phyloP scores from a whole-genome alignment of 2,329 filamentous ascomycete genomes.

The Mycosphaerella arachidis region DNA sequence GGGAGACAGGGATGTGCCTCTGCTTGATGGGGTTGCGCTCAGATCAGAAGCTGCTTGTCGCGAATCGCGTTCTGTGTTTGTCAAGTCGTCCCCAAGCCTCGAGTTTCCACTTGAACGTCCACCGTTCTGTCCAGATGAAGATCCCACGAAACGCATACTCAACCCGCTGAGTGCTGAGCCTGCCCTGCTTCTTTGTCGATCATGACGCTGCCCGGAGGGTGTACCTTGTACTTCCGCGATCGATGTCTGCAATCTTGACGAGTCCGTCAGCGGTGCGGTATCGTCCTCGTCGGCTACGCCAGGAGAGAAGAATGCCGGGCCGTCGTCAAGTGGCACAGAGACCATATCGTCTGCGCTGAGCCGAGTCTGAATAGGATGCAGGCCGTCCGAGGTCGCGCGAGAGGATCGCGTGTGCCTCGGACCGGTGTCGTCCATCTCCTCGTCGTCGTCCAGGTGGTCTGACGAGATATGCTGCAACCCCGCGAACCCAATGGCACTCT shows the following conservation, averaged over 20 bases:
- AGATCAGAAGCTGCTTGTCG: constrained; percentile 37
- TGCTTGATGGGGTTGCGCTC: constrained; percentile 49
- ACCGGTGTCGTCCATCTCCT: constrained; percentile 15
- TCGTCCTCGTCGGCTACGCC: constrained; percentile 47
- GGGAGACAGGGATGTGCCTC: constrained; percentile 45
- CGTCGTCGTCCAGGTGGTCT: constrained; percentile 19
- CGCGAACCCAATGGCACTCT: constrained; percentile 47
- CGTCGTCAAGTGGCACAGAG: constrained; percentile 49
- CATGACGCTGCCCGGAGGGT: constrained; percentile 41
- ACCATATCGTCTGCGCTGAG: constrained; percentile 27
- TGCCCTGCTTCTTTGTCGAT: constrained; percentile 34
- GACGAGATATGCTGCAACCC: constrained; percentile 36
- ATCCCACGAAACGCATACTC: constrained; percentile 49
- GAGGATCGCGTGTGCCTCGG: constrained; percentile 5
- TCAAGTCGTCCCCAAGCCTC: constrained; percentile 58
- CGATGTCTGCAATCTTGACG: constrained; percentile 53
- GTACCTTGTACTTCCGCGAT: constrained; percentile 43
- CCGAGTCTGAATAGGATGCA: constrained; percentile 29
- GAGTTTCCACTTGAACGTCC: constrained; percentile 38
- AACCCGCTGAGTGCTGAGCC: constrained; percentile 36
- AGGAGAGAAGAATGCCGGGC: constrained; percentile 52
- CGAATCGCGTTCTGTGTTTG: constrained; percentile 56
- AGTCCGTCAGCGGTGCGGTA: constrained; percentile 57
- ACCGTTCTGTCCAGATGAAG: constrained; percentile 32
- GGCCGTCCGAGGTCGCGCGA: constrained; percentile 20